phyloP scores from a whole-genome alignment of 2,329 filamentous ascomycete genomes.

The Beauveria australis region DNA sequence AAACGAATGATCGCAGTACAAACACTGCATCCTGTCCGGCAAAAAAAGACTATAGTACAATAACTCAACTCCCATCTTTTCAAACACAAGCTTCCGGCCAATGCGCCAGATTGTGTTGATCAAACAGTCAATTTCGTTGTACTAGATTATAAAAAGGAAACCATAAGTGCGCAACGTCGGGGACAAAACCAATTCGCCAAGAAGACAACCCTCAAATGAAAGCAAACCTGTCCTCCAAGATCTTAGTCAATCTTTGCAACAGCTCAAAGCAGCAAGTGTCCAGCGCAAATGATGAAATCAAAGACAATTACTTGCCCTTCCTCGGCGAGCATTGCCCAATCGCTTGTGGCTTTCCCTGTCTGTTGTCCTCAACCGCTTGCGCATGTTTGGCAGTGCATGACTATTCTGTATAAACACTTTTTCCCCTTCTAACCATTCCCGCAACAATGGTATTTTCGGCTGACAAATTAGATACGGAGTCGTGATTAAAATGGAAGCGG shows the following conservation, averaged over 20 bases:
- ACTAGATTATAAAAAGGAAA: constrained; percentile 13
- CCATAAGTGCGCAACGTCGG: constrained; percentile 11
- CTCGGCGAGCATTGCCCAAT: background rate
- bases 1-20: constrained; percentile 5
- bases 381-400: constrained; percentile 11
- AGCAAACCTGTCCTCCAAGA: constrained; percentile 12
- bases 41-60: constrained; percentile 6
- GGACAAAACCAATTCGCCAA: constrained; percentile 12
- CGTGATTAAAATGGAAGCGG: constrained; percentile 33
- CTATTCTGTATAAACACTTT: constrained; percentile 13
- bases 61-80: background rate
- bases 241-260: constrained; percentile 9
- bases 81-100: background rate
- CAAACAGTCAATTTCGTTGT: constrained; percentile 11
- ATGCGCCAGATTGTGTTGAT: constrained; percentile 1
- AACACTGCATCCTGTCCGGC: constrained; percentile 3
- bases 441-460: constrained; percentile 12
- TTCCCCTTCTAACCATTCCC: constrained; percentile 9
- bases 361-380: constrained; percentile 3
- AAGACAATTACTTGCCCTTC: background rate
- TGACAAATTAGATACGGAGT: constrained; percentile 27
- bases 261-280: constrained; percentile 5
- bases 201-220: constrained; percentile 11
- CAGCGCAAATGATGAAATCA: background rate
- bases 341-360: background rate